Percentiles rank a stretch among this genome's conserved stretches.
phyloP scores from a whole-genome alignment of 768 basidiomycete species.

The Psilocybe cubensis region DNA sequence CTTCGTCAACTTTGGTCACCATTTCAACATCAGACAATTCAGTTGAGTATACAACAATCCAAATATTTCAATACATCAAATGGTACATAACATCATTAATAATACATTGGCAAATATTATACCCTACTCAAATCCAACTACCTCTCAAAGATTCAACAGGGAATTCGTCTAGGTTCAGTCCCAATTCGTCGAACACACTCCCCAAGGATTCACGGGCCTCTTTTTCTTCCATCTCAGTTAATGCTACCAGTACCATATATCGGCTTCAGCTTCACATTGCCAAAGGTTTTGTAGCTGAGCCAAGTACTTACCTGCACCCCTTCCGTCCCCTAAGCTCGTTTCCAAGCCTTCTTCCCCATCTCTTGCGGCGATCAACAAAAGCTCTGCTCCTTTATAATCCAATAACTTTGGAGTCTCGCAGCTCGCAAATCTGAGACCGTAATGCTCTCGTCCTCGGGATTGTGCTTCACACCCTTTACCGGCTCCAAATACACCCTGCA shows the following conservation, averaged over 20 bases:
- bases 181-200: constrained; percentile 49
- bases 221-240: constrained; percentile 39
- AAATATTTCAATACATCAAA: background rate
- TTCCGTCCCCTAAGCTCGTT: constrained; percentile 51
- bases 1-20: no score
- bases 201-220: constrained; percentile 43
- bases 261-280: background rate
- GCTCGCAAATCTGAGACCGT: constrained; percentile 54
- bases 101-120: no score
- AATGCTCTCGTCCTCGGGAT: constrained; percentile 44
- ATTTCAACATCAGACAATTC: no score
- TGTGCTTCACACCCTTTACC: constrained; percentile 9
- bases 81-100: background rate
- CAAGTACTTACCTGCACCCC: constrained; percentile 49
- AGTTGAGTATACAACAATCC: no score
- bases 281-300: background rate
- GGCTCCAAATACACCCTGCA: constrained; percentile 51
- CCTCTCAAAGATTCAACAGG: constrained; percentile 53
- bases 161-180: constrained; percentile 41
- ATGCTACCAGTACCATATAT: constrained; percentile 36
- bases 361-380: constrained; percentile 57
- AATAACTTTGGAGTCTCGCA: constrained; percentile 56
- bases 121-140: constrained; percentile 48
- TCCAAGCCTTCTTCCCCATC: constrained; percentile 51
- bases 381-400: constrained; percentile 56